Evolutionary conservation across 1,284 basidiomycete species (phyloP), one percentile per base, ranked within the genome.

Genomic region (Heterobasidion occidentale): DNA sequence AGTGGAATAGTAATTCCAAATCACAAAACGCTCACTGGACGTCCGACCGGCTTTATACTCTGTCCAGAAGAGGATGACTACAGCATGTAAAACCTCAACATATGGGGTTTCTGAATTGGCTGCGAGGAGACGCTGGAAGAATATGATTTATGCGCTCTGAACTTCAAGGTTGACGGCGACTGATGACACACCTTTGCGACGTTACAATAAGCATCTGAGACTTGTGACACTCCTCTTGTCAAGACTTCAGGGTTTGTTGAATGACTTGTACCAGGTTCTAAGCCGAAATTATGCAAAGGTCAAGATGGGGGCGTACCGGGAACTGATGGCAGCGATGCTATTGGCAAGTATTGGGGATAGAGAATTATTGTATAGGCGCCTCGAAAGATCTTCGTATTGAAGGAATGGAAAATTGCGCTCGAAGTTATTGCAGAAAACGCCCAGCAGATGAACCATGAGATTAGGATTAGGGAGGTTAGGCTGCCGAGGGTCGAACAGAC

Each of bases 1-100:
- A 56, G 63, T 60, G 67, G 64, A 52, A 20, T 54, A 52, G 53
- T 57, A 45, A 48, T 8, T n/a, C 4, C 38, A 42, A 52, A 20
- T 34, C 33, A 20, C 19, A 19, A 57, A 54, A 48, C 65, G 76
- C 63, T 65, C 79, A 81, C 76, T 60, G 74, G 69, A 17, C 54
- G 76, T 72, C 54, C 80, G 75, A 59, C 79, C 78, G 61, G 74
- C 74, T 65, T 83, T 85, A 67, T 83, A 84, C 66, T 91, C 88
- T 19, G 77, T 77, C 86, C 87, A 90, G 46, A 86, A 78, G 44
- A 91, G 71, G 42, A 90, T 73, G 65, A 90, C 85, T 54, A 86
- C 67, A 15, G 81, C 80, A 61, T 91, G 88, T 42, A 91, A 69
- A 15, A 80, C 83, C 57, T 89, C 86, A 58, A 90, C 68, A 36